Evolutionary conservation across 139 green algal genomes (phyloP).

Genomic region (Chlamydomonas eustigma): DNA sequence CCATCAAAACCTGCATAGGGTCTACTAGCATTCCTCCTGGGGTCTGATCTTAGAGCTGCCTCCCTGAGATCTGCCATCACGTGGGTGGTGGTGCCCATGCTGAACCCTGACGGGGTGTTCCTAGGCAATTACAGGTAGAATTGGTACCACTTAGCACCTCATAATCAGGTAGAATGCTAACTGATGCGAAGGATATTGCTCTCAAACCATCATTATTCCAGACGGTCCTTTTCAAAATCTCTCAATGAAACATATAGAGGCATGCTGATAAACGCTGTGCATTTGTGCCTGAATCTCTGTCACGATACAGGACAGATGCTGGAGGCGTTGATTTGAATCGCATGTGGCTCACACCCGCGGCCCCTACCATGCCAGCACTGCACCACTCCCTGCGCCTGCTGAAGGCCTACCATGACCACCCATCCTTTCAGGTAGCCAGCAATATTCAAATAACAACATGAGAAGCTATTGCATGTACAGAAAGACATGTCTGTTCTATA

Average conservation of each 20-base stretch:
- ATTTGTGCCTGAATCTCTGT: not conserved
- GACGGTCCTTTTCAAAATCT: too few relatives aligned
- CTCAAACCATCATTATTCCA: too few relatives aligned
- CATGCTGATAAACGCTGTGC: conserved; percentile 1
- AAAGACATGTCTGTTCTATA: too few relatives aligned
- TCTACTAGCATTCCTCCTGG: conserved; percentile 9
- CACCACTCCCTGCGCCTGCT: conserved; percentile 4
- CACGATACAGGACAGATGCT: not conserved
- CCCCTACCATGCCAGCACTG: not conserved
- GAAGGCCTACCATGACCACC: not conserved
- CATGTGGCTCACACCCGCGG: not conserved
- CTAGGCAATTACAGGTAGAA: conserved; percentile 6
- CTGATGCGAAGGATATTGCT: too few relatives aligned
- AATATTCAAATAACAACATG: too few relatives aligned
- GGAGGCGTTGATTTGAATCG: conserved; percentile 11
- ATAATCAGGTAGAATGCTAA: too few relatives aligned
- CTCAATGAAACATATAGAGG: too few relatives aligned
- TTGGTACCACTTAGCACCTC: too few relatives aligned
- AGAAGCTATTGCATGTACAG: too few relatives aligned
- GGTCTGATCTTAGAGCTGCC: not conserved
- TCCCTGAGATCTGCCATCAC: not conserved
- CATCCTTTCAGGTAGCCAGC: conserved; percentile 6
- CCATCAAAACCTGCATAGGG: not conserved
- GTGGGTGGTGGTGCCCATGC: conserved; percentile 16
- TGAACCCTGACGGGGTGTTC: conserved; percentile 16